A percentile compares a stretch with the other conserved stretches of the same genome.
Conservation (phyloP, 2,329 filamentous ascomycete genomes). For the Truncatella angustata region DNA sequence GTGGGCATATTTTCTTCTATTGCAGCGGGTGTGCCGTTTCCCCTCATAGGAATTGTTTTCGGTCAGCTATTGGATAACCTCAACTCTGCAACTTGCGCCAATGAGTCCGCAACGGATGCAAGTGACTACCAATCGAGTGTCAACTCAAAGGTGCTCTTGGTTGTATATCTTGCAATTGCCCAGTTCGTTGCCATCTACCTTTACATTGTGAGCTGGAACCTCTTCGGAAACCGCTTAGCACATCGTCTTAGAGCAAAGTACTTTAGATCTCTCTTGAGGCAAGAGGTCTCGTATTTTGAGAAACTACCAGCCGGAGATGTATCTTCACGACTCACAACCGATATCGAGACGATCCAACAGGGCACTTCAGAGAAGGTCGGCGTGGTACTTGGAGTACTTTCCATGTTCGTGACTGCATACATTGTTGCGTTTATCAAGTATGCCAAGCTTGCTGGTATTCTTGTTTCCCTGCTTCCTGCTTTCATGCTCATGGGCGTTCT, state of each 20-base stretch:
- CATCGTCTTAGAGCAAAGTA: conserved; percentile 56
- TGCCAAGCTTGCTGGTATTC: conserved; percentile 53
- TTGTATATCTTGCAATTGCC: conserved; percentile 59
- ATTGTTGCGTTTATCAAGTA: conserved; percentile 61
- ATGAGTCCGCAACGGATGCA: conserved; percentile 23
- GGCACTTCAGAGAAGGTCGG: conserved; percentile 64
- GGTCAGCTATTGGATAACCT: conserved; percentile 62
- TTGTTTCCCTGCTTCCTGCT: conserved; percentile 54
- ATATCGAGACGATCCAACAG: conserved; percentile 58
- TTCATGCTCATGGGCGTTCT: conserved; percentile 54
- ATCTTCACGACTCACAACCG: conserved; percentile 53
- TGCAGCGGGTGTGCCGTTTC: conserved; percentile 61
- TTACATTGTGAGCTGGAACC: conserved; percentile 56
- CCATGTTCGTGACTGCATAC: conserved; percentile 61
- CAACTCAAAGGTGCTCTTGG: conserved; percentile 51
- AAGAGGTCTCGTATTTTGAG: conserved; percentile 59
- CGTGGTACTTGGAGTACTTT: conserved; percentile 52
- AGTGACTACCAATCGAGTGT: conserved; percentile 36
- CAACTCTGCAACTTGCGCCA: conserved; percentile 53
- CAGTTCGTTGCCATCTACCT: conserved; percentile 57
- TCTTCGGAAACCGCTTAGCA: conserved; percentile 54
- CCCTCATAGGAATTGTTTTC: conserved; percentile 63
- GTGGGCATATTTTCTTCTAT: conserved; percentile 43
- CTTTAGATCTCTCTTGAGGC: conserved; percentile 50
- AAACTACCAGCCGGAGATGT: conserved; percentile 55